These are phyloP conservation scores for Tothia fuscella DNA, from an alignment of 2,329 filamentous ascomycete genomes.

Conservation along the genomic window DNA sequence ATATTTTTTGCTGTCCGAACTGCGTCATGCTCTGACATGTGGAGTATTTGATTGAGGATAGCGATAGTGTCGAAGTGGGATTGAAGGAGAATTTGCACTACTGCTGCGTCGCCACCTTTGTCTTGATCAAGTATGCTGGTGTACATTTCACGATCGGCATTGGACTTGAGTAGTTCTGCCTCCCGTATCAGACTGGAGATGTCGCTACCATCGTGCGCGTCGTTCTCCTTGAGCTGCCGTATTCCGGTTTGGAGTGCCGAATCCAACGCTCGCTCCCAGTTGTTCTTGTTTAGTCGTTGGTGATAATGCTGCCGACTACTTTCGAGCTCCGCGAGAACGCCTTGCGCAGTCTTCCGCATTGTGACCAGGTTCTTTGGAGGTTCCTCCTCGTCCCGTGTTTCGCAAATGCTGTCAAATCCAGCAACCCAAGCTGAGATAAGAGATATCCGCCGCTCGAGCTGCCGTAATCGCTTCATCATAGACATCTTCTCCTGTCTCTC, in stretches of 20 bases:
- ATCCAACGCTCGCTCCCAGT: conserved; percentile 81
- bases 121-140: conserved; percentile 72
- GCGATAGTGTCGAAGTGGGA: conserved; percentile 87
- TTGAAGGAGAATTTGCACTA: conserved; percentile 71
- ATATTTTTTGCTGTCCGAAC: conserved; percentile 66
- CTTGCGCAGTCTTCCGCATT: conserved; percentile 79
- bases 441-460: conserved; percentile 73
- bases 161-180: conserved; percentile 72
- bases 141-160: conserved; percentile 69
- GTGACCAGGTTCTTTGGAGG: conserved; percentile 54
- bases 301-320: conserved; percentile 83
- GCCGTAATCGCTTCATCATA: conserved; percentile 70
- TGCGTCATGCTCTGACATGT: conserved; percentile 74
- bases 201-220: conserved; percentile 54
- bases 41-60: conserved; percentile 67
- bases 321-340: conserved; percentile 80
- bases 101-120: conserved; percentile 62
- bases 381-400: conserved; percentile 55
- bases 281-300: conserved; percentile 64
- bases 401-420: conserved; percentile 75
- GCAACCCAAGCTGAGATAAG: conserved; percentile 87
- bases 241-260: conserved; percentile 79
- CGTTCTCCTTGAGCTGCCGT: conserved; percentile 62
- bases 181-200: conserved; percentile 64
- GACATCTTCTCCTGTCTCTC: conserved; percentile 70